Base-by-base conservation (phyloP, 768 basidiomycete genomes). In the Phanerochaete carnosa region DNA sequence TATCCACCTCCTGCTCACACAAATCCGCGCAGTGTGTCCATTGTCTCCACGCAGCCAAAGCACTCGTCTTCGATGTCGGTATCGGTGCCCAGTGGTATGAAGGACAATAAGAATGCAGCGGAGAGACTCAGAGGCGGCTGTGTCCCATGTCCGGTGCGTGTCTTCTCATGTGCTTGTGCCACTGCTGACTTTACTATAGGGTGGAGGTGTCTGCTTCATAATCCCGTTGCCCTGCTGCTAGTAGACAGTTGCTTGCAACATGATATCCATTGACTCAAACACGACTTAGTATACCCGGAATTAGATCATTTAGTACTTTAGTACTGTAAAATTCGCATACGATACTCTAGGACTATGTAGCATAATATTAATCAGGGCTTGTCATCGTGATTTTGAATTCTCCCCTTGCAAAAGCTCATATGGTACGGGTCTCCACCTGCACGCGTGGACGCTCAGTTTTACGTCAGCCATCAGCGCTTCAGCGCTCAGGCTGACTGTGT, bases 341-440 rank as follows among this genome's bases (percentile, higher is more conserved):
- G n/a, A n/a, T n/a, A n/a, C n/a, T n/a, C n/a, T n/a, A n/a, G n/a
- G n/a, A n/a, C n/a, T n/a, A n/a, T n/a, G n/a, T n/a, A n/a, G n/a
- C n/a, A n/a, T n/a, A n/a, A n/a, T n/a, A n/a, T 39, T 39, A 9
- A 39, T 39, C 11, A 39, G 37, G 15, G 33, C n/a, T 43, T 8
- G 26, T 7, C 33, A 22, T 35, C n/a, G 29, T 55, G 72, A 71
- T 68, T 71, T 79, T 79, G 78, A 76, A 75, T 59, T 8, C 29
- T 16, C 45, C 28, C 54, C 55, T 50, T 79, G 78, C 77, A 78
- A 77, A 76, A 74, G 78, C 75, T 71, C 77, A 76, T 69, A 74
- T 77, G n/a, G n/a, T n/a, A n/a, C n/a, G n/a, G n/a, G n/a, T n/a
- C n/a, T n/a, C n/a, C n/a, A n/a, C n/a, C n/a, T n/a, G n/a, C n/a